Percentiles rank a stretch among this genome's conserved stretches.
Evolutionary conservation across 2,329 filamentous ascomycete species (phyloP).

Genomic region (Aspergillus sp.): DNA sequence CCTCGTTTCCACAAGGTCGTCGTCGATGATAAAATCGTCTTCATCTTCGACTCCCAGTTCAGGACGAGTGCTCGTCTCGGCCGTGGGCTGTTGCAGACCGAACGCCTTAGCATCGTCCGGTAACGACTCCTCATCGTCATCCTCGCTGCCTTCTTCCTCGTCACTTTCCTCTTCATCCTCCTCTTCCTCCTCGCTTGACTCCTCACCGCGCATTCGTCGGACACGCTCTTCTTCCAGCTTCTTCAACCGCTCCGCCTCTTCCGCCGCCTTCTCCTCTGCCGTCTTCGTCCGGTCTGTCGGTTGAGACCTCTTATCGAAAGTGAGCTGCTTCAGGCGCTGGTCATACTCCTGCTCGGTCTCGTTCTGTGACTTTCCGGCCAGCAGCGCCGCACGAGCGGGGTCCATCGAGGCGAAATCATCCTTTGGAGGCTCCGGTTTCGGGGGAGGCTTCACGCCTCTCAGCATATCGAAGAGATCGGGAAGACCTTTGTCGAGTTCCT

Average conservation of each 20-base stretch:
- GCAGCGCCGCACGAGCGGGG: conserved; percentile 62
- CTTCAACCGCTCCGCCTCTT: conserved; percentile 74
- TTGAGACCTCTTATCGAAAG: conserved; percentile 79
- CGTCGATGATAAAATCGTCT: conserved; percentile 89
- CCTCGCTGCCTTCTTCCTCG: conserved; percentile 38
- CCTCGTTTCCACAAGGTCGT: conserved; percentile 80
- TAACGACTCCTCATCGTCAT: conserved; percentile 50
- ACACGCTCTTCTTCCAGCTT: conserved; percentile 80
- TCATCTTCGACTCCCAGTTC: conserved; percentile 81
- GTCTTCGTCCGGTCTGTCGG: conserved; percentile 89
- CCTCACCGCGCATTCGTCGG: conserved; percentile 83
- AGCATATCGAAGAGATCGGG: conserved; percentile 74
- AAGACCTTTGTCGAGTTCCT: conserved; percentile 81
- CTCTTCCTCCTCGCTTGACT: conserved; percentile 65
- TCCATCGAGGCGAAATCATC: conserved; percentile 57
- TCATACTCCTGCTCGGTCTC: conserved; percentile 87
- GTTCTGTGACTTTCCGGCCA: conserved; percentile 62
- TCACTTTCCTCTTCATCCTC: conserved; percentile 47
- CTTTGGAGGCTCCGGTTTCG: conserved; percentile 52
- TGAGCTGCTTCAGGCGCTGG: conserved; percentile 74
- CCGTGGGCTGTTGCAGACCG: conserved; percentile 57
- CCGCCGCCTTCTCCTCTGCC: conserved; percentile 77
- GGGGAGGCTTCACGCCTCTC: conserved; percentile 55
- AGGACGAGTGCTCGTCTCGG: conserved; percentile 37
- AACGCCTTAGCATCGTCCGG: conserved; percentile 63